Conservation (phyloP, 2,329 filamentous ascomycete species). For the Ustilaginoidea virens region DNA sequence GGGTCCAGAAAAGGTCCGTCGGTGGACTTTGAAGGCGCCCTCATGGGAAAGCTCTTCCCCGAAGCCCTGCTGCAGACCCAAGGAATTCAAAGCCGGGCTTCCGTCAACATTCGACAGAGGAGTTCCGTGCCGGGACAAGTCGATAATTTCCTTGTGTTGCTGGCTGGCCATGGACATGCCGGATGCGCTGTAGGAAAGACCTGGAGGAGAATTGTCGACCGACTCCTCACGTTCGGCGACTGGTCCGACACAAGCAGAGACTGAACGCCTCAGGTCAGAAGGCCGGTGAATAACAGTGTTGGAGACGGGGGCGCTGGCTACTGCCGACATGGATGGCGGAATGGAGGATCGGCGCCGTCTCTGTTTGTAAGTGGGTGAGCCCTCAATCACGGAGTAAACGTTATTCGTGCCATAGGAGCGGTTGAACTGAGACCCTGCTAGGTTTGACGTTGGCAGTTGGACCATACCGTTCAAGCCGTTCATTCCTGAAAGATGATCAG, state of each 20-base stretch:
- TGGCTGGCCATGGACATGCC: conserved; percentile 45
- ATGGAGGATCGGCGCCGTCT: conserved; percentile 86
- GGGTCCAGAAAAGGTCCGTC: conserved; percentile 54
- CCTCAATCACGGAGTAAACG: conserved; percentile 92
- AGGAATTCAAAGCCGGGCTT: conserved; percentile 57
- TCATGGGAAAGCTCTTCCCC: conserved; percentile 47
- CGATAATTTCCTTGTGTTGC: conserved; percentile 65
- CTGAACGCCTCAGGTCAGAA: conserved; percentile 80
- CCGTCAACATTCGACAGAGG: conserved; percentile 74
- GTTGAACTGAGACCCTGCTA: conserved; percentile 66
- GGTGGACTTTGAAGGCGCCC: conserved; percentile 27
- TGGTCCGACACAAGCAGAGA: conserved; percentile 75
- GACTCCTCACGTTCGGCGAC: conserved; percentile 68
- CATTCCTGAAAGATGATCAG: conserved; percentile 62
- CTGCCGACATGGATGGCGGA: conserved; percentile 57
- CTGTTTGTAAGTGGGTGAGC: conserved; percentile 98
- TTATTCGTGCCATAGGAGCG: conserved; percentile 59
- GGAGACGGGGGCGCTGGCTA: conserved; percentile 50
- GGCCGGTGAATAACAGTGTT: conserved; percentile 56
- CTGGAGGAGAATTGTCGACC: conserved; percentile 64
- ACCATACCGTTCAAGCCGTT: conserved; percentile 76
- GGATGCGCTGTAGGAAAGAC: conserved; percentile 56
- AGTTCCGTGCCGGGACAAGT: conserved; percentile 82
- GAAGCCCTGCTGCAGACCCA: conserved; percentile 59
- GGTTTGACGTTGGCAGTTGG: conserved; percentile 73